A percentile compares a stretch with the other conserved stretches of the same genome.
Evolutionary conservation across 177 flowering plant genomes (phyloP).

Genomic region (Telopea speciosissima): DNA sequence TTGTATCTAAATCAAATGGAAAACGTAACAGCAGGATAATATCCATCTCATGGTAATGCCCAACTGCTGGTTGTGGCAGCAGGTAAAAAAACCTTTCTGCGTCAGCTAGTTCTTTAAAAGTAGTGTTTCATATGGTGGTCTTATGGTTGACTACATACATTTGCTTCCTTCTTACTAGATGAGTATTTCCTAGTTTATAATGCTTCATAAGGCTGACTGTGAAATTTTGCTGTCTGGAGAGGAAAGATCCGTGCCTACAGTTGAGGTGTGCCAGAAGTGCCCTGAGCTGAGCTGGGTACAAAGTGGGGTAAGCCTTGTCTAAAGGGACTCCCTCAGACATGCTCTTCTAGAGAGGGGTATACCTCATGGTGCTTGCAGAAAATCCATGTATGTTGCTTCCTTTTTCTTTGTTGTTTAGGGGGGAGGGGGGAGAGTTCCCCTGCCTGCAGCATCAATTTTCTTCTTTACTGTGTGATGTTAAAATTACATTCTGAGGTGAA

Average conservation of each 20-base stretch:
- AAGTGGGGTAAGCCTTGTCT: no score
- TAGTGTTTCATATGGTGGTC: neutral
- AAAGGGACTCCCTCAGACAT: no score
- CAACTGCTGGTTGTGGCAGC: neutral
- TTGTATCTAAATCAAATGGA: conserved; percentile 5
- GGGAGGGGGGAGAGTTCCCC: no score
- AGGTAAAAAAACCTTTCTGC: neutral
- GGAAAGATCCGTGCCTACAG: neutral
- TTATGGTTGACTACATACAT: neutral
- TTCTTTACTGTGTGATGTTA: no score
- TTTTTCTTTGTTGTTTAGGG: no score
- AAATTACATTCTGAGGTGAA: no score
- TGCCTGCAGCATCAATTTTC: no score
- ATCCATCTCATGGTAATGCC: conserved; percentile 2
- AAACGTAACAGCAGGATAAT: conserved; percentile 7
- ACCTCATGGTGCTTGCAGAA: no score
- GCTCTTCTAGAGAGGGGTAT: no score
- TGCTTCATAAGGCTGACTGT: neutral
- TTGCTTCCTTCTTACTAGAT: neutral
- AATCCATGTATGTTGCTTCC: no score
- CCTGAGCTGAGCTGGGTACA: no score
- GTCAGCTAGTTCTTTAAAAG: neutral
- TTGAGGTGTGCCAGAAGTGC: neutral
- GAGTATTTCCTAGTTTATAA: neutral
- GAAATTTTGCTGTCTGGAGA: neutral